Evolutionary conservation across 768 basidiomycete genomes (phyloP), one percentile per base, ranked within the genome.

Genomic region (Termitomyces heimii): DNA sequence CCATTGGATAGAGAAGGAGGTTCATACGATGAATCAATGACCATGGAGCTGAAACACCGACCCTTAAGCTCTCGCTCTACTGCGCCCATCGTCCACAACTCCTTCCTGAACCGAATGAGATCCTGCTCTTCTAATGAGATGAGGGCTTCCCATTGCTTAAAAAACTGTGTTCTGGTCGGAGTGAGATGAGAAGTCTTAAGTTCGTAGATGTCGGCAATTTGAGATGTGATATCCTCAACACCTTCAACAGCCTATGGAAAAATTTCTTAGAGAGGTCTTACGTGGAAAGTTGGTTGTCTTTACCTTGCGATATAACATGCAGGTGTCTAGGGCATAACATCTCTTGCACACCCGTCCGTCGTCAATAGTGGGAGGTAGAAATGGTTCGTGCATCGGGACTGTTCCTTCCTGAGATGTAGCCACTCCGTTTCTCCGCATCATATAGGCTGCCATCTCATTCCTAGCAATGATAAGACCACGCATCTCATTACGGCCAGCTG

Each of bases 271-370:
- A 65, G 24, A 55, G 31, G 52, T 49, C 3, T 55, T 53, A 28
- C 35, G n/a, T 13, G 8, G 57, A 47, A 6, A 60, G 16, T 0
- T 35, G 6, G 26, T 53, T 9, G 35, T 24, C 46, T 73, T 31
- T 59, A 86, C 92, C 79, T 88, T 90, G 44, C 96, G 88, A 73
- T 94, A 98, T 12, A 99, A 77, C 88, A 98, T 94, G 70, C 97
- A 98, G 2, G 84, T 79, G 64, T 99, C 92, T 6, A 90, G 71
- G 0, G 82, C 78, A 66, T 86, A 98, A 66, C 97, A 98, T 49
- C 76, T 81, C 66, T 84, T 83, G 70, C 97, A 99, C 12, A 79
- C 72, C 55, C 85, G 74, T 57, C 85, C 81, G 61, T 92, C 84
- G 66, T 98, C 92, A 58, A 97, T 88, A 0, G 94, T 91, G 1